Conservation (phyloP, 2,329 filamentous ascomycete genomes). For the Delphinella strobiligena region DNA sequence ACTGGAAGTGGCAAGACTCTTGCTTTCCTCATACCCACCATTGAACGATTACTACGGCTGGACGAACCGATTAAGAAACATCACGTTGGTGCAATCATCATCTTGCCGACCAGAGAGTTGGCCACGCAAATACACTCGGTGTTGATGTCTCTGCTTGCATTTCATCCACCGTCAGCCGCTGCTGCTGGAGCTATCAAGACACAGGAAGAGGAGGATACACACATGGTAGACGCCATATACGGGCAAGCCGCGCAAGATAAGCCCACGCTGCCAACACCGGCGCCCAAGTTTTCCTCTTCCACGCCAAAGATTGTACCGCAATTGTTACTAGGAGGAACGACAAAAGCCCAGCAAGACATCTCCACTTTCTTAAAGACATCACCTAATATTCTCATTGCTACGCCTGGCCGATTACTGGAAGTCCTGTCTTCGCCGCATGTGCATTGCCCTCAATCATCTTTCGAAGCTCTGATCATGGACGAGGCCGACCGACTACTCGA, state of each 20-base stretch:
- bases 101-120: slow-evolving; percentile 85
- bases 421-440: slow-evolving; percentile 78
- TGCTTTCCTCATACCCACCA: slow-evolving; percentile 70
- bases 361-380: slow-evolving; percentile 72
- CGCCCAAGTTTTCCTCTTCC: slow-evolving; percentile 32
- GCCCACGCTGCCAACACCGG: slow-evolving; percentile 24
- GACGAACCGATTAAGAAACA: slow-evolving; percentile 79
- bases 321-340: slow-evolving; percentile 73
- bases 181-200: slow-evolving; percentile 42
- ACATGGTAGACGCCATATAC: slow-evolving; percentile 23
- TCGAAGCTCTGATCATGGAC: slow-evolving; percentile 85
- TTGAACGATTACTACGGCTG: slow-evolving; percentile 68
- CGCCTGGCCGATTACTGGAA: slow-evolving; percentile 80
- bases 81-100: slow-evolving; percentile 80
- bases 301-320: slow-evolving; percentile 61
- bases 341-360: slow-evolving; percentile 72
- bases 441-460: slow-evolving; percentile 75
- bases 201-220: slow-evolving; percentile 31
- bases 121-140: slow-evolving; percentile 84
- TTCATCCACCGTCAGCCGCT: slow-evolving; percentile 69
- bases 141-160: slow-evolving; percentile 62
- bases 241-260: no score
- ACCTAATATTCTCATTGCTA: slow-evolving; percentile 81
- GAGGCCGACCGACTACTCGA: slow-evolving; percentile 90
- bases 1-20: slow-evolving; percentile 88